Conservation (phyloP, 345 rosid genomes). For the Hypericum perforatum region DNA sequence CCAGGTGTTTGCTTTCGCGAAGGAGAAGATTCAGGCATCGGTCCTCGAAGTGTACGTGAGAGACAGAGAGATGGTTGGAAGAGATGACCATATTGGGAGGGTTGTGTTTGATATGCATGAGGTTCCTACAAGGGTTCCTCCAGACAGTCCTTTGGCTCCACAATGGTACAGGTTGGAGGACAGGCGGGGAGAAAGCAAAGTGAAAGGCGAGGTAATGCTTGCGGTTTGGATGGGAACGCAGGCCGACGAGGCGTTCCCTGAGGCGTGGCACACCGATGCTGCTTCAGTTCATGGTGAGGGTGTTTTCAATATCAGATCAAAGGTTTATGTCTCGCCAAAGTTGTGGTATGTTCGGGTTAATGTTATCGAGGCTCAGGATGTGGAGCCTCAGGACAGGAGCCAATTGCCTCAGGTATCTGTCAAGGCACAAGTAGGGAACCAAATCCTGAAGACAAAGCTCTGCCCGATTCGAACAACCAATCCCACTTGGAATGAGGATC, state of each 20-base stretch:
- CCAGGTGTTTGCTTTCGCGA: constrained; percentile 25
- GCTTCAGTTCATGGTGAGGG: constrained; percentile 22
- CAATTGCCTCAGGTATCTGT: constrained; percentile 19
- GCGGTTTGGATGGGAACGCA: constrained; percentile 33
- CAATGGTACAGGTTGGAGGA: constrained; percentile 25
- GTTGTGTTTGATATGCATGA: constrained; percentile 25
- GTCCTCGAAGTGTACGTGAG: constrained; percentile 17
- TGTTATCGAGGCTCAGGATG: constrained; percentile 27
- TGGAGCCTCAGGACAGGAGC: constrained; percentile 17
- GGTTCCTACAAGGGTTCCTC: constrained; percentile 27
- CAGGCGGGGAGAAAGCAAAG: constrained; percentile 11
- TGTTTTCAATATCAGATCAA: constrained; percentile 18
- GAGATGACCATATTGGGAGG: constrained; percentile 23
- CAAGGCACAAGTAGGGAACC: constrained; percentile 25
- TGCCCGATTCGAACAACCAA: constrained; percentile 18
- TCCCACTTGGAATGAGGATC: constrained; percentile 26
- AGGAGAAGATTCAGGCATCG: constrained; percentile 24
- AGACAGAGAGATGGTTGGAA: constrained; percentile 16
- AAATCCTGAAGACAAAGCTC: constrained; percentile 19
- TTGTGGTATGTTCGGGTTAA: constrained; percentile 26
- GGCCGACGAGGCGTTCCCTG: constrained; percentile 28
- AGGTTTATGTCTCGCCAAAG: constrained; percentile 27
- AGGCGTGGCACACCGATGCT: constrained; percentile 24
- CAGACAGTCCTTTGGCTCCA: constrained; percentile 26
- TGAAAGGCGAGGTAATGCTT: constrained; percentile 22